Conservation (phyloP, 352 stramenopile genomes). For the Phytophthora podocarpi region DNA sequence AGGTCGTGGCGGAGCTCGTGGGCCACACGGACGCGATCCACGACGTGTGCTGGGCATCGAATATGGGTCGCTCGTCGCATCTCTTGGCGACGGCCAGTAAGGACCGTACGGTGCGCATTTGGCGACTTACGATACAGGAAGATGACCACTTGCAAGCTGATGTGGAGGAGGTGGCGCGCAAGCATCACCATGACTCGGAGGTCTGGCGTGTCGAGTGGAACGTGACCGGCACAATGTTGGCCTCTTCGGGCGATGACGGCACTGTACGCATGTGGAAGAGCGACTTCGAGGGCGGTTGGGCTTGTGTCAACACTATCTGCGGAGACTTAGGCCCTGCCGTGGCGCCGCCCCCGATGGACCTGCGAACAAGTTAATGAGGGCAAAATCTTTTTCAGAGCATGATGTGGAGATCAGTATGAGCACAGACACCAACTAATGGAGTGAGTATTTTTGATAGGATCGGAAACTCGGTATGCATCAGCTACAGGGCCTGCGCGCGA, state of each 20-base stretch:
- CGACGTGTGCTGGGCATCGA: constrained; percentile 96
- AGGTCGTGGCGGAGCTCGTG: constrained; percentile 82
- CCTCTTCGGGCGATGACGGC: constrained; percentile 93
- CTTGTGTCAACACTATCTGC: constrained; percentile 89
- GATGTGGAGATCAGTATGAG: neutral
- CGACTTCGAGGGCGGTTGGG: constrained; percentile 92
- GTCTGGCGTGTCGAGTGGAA: constrained; percentile 98
- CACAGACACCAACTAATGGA: constrained; percentile 16
- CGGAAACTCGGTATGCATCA: neutral
- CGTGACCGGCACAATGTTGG: constrained; percentile 95
- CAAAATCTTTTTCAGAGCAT: neutral
- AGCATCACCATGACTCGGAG: constrained; percentile 89
- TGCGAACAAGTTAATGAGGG: constrained; percentile 32
- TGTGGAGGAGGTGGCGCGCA: constrained; percentile 75
- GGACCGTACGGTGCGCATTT: constrained; percentile 90
- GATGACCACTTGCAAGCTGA: constrained; percentile 71
- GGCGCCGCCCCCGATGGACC: constrained; percentile 41
- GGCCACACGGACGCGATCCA: constrained; percentile 91
- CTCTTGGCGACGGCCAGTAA: constrained; percentile 93
- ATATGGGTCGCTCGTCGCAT: constrained; percentile 94
- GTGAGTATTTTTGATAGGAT: constrained; percentile 21
- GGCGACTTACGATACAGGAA: constrained; percentile 76
- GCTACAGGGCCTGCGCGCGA: constrained; percentile 34
- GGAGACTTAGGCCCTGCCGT: constrained; percentile 59
- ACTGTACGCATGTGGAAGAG: constrained; percentile 96